Base-by-base conservation (phyloP, 75 land plant species). In the Pinus tabuliformis region DNA sequence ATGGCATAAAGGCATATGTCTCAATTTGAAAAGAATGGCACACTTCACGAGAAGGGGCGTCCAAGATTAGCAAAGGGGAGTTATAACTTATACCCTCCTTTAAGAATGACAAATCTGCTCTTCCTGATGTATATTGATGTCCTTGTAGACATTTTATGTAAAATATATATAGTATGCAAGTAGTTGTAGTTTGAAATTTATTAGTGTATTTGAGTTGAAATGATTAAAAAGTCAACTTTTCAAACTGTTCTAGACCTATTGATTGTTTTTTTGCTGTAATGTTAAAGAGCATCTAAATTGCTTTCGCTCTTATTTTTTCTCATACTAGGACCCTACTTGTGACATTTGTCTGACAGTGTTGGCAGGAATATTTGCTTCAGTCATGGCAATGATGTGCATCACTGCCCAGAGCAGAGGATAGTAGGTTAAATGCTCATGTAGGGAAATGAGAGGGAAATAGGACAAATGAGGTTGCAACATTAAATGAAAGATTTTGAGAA, bases 341-440 rank as follows among this genome's bases (percentile, higher is more conserved):
- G 49, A 68, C 72, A 42, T 37, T n/a, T 68, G 72, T 37, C 39
- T 68, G 72, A 45, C 24, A 37, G 42, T 68, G 33, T 68, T 68
- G 72, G 72, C 72, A 68, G 72, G 72, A 68, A 68, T 68, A 42
- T 68, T 68, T 68, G 54, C 52, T 68, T 39, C 72, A 68, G 18
- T 68, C 52, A 68, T 68, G 45, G 72, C 49, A 68, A 68, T 68
- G 72, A 68, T 6, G 24, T 42, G 45, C 72, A 42, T 68, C 37
- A 42, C 24, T 68, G 72, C 39, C 12, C 72, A 42, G n/a, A 42
- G 72, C 54, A 20, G 52, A n/a, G 36, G 52, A 36, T 39, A 68
- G 52, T 42, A 68, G 72, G 13, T 68, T 68, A 68, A 36, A 52
- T 49, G 54, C 54, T 49, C 3, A 49, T 49, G 11, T 42, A 66